Percentiles rank a stretch among this genome's conserved stretches.
Evolutionary conservation across 140 eudicot species (phyloP).

Genomic region (Artemisia princeps): DNA sequence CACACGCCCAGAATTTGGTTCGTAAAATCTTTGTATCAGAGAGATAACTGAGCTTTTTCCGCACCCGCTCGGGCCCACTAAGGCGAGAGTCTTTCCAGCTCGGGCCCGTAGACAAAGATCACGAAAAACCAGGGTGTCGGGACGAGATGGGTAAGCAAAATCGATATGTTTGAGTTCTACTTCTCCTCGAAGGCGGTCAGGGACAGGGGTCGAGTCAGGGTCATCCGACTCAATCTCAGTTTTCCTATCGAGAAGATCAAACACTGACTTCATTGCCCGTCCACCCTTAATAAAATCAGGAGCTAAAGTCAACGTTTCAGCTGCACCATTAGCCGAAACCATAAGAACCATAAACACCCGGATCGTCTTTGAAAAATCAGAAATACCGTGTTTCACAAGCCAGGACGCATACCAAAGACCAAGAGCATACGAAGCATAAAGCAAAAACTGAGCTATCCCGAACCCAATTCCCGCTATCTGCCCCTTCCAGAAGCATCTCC

Average conservation of each 20-base stretch:
- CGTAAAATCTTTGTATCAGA: slow-evolving; percentile 65
- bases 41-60: slow-evolving; percentile 85
- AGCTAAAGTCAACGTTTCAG: slow-evolving; percentile 76
- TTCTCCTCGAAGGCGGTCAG: slow-evolving; percentile 75
- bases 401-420: slow-evolving; percentile 93
- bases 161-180: slow-evolving; percentile 80
- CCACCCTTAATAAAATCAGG: slow-evolving; percentile 93
- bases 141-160: slow-evolving; percentile 74
- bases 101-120: slow-evolving; percentile 65
- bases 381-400: slow-evolving; percentile 86
- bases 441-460: slow-evolving; percentile 72
- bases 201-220: slow-evolving; percentile 44
- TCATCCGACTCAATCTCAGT: slow-evolving; percentile 84
- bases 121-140: slow-evolving; percentile 50
- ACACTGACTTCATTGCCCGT: slow-evolving; percentile 74
- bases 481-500: slow-evolving; percentile 85
- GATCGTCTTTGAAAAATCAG: slow-evolving; percentile 82
- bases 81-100: slow-evolving; percentile 76
- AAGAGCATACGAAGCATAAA: slow-evolving; percentile 72
- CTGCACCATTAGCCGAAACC: slow-evolving; percentile 87
- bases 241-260: slow-evolving; percentile 67
- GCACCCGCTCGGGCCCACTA: slow-evolving; percentile 87
- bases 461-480: slow-evolving; percentile 85
- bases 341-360: slow-evolving; percentile 85
- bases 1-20: slow-evolving; percentile 69